phyloP scores from a whole-genome alignment of 2,329 filamentous ascomycete genomes.

The Mollisia scopiformis region DNA sequence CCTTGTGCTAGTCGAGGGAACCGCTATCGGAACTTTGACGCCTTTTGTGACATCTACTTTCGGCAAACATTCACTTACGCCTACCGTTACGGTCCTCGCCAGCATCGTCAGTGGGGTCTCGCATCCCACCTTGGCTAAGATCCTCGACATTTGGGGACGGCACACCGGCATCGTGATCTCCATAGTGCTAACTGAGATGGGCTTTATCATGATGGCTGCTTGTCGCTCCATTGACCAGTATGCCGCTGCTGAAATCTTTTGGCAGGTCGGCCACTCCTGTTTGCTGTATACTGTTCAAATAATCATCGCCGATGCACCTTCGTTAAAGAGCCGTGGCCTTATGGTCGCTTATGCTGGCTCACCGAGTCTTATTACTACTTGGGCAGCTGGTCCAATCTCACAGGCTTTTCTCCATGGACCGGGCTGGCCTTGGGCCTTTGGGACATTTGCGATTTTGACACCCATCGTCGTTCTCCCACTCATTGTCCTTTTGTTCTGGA shows the following conservation, averaged over 20 bases:
- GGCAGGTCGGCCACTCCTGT: constrained; percentile 53
- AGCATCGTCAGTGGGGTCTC: constrained; percentile 59
- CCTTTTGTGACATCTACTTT: too few species aligned
- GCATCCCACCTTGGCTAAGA: constrained; percentile 68
- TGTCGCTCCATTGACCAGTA: constrained; percentile 63
- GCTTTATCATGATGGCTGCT: constrained; percentile 66
- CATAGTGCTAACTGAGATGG: constrained; percentile 53
- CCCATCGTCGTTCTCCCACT: constrained; percentile 63
- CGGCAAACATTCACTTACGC: too few species aligned
- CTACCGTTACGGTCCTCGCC: too few species aligned
- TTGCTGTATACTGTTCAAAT: constrained; percentile 41
- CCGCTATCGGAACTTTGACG: too few species aligned
- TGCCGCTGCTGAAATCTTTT: constrained; percentile 57
- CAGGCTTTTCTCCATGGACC: constrained; percentile 56
- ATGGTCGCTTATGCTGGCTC: constrained; percentile 23
- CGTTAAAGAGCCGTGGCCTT: constrained; percentile 60
- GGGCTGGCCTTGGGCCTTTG: constrained; percentile 72
- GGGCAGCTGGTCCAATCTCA: constrained; percentile 56
- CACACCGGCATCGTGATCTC: constrained; percentile 64
- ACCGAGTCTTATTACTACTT: constrained; percentile 63
- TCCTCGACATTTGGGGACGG: constrained; percentile 69
- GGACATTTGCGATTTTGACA: constrained; percentile 64
- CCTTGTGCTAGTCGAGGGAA: too few species aligned
- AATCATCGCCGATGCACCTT: constrained; percentile 69
- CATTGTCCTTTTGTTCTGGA: constrained; percentile 48